Evolutionary conservation across 2,329 filamentous ascomycete species (phyloP).

Genomic region (Didymellaceae sp.): DNA sequence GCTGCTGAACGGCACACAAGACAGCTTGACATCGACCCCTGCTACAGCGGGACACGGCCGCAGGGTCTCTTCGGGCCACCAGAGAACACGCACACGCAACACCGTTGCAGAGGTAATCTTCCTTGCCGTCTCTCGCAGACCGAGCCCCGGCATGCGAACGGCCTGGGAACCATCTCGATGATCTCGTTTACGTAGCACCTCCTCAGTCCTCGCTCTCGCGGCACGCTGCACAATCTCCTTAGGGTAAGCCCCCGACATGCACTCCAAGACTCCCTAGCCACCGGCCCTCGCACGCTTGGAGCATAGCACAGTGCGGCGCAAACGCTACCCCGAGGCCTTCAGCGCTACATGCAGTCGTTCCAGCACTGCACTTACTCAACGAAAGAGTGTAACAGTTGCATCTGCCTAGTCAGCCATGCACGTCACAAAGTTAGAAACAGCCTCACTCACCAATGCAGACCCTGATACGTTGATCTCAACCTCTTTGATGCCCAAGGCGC

Average conservation of each 20-base stretch:
- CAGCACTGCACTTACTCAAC: conserved; percentile 6
- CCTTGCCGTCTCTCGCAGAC: background rate
- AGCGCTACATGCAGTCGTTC: conserved; percentile 6
- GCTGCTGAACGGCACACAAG: conserved; percentile 1
- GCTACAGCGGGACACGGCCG: conserved; percentile 8
- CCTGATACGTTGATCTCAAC: conserved; percentile 8
- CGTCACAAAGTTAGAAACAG: background rate
- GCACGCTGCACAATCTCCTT: conserved; percentile 11
- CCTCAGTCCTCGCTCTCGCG: background rate
- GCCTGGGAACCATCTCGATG: background rate
- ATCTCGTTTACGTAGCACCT: background rate
- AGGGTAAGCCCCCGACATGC: conserved; percentile 12
- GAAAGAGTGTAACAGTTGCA: conserved; percentile 3
- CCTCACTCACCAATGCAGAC: conserved; percentile 4
- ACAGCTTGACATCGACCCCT: conserved; percentile 5
- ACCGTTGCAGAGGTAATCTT: background rate
- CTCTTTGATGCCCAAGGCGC: conserved; percentile 17
- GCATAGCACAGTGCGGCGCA: conserved; percentile 16
- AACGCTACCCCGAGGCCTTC: conserved; percentile 11
- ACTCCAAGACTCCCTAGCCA: conserved; percentile 1
- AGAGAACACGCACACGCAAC: conserved; percentile 4
- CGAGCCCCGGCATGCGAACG: background rate
- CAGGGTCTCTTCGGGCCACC: conserved; percentile 5
- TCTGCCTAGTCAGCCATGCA: background rate
- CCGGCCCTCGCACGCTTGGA: conserved; percentile 12